Evolutionary conservation across 768 basidiomycete genomes (phyloP).

Genomic region (Suillus cothurnatus): DNA sequence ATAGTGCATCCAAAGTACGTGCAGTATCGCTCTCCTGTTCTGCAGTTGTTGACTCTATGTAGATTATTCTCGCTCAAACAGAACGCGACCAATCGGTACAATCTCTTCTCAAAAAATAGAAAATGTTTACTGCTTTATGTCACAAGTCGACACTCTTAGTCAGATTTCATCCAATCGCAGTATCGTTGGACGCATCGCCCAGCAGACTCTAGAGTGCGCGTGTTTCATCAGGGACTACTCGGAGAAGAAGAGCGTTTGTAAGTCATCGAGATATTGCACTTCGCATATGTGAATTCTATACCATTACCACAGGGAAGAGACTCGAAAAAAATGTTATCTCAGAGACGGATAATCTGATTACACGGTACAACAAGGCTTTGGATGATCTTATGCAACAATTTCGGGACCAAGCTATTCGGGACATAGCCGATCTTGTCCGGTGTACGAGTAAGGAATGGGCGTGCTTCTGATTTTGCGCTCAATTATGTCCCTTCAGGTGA

Average conservation of each 20-base stretch:
- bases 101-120: too few relatives aligned
- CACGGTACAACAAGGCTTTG: background rate
- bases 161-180: background rate
- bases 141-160: background rate
- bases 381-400: constrained; percentile 6
- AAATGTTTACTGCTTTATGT: constrained; percentile 5
- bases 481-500: background rate
- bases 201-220: constrained; percentile 29
- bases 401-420: background rate
- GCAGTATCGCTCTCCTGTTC: too few relatives aligned
- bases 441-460: background rate
- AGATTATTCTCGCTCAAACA: too few relatives aligned
- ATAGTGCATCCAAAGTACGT: too few relatives aligned
- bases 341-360: background rate
- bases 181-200: constrained; percentile 8
- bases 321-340: background rate
- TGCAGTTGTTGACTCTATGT: too few relatives aligned
- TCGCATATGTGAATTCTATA: background rate
- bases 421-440: background rate
- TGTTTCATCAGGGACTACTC: constrained; percentile 32
- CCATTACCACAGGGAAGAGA: background rate
- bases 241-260: constrained; percentile 22
- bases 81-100: too few relatives aligned
- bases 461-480: background rate
- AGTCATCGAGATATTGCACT: background rate